Base-by-base conservation (phyloP, 257 asterid genomes). In the Eucommia ulmoides region DNA sequence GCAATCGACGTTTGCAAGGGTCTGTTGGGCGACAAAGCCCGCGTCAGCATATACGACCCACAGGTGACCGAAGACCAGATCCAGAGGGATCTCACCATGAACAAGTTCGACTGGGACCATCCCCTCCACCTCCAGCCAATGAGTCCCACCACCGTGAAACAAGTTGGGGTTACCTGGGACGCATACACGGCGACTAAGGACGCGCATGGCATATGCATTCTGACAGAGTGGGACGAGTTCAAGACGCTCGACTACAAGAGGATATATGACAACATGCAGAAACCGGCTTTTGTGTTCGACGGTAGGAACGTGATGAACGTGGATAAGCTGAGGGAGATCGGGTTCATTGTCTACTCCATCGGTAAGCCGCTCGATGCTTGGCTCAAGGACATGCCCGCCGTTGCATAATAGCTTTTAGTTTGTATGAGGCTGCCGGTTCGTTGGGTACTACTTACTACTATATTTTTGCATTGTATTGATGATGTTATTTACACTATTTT, bases 311-410 rank as follows among this genome's bases (percentile, higher is more conserved):
- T 82, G 4, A 72, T 85, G 23, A 66, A 82, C n/a, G 67, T 23
- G 16, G 79, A 69, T 20, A 82, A 77, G 74, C 71, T 85, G 24
- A 79, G 95, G 80, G 83, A 82, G 51, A 85, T 85, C 24, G 95
- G 95, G 1, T 85, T 85, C 38, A 75, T 85, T 19, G 92, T 85
- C 48, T 82, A 82, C 74, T 75, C 93, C 1, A 85, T 85, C 11
- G 95, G 95, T 35, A 85, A 85, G 74, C 95, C 95, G 1, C 78
- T 85, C 14, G 95, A 85, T 56, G 83, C 82, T 29, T 85, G 95
- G 95, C 85, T 79, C 29, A 85, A 82, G 80, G 95, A 85, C 80
- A 72, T 85, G 92, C 95, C 93, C 19, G 91, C 93, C 2, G 72
- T 85, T 58, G 91, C 80, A 47, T 84, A 74, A 64, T 33, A 23